Evolutionary conservation across 257 asterid species (phyloP).

Genomic region (Echites panduratus): DNA sequence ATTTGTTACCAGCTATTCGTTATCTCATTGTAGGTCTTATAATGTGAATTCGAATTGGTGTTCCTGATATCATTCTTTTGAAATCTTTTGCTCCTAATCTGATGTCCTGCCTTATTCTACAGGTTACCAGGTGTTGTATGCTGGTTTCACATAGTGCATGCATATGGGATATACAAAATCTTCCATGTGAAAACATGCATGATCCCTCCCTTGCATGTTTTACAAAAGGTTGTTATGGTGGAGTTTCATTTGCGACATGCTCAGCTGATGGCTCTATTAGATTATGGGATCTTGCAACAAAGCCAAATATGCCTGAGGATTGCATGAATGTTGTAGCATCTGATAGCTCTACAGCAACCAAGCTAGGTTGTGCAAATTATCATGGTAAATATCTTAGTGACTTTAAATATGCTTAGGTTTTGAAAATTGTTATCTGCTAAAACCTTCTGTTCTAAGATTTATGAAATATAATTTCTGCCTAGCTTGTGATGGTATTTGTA

Average conservation of each 20-base stretch:
- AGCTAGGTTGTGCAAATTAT: constrained; percentile 25
- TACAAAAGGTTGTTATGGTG: constrained; percentile 69
- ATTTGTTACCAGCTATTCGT: constrained; percentile 1
- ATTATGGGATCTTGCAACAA: constrained; percentile 62
- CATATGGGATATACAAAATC: constrained; percentile 62
- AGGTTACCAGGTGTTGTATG: constrained; percentile 68
- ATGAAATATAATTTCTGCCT: not conserved
- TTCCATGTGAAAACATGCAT: constrained; percentile 57
- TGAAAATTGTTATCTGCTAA: not conserved
- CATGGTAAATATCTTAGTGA: constrained; percentile 37
- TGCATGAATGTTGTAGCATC: constrained; percentile 19
- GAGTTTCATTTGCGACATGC: constrained; percentile 69
- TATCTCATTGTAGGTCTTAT: not conserved
- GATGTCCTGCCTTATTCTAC: constrained; percentile 39
- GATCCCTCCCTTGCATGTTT: constrained; percentile 53
- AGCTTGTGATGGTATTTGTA: not conserved
- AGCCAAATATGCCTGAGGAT: constrained; percentile 23
- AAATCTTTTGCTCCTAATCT: constrained; percentile 23
- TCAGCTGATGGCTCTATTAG: constrained; percentile 65
- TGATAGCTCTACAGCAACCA: constrained; percentile 19
- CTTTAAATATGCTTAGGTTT: constrained; percentile 1
- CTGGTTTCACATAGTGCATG: constrained; percentile 62
- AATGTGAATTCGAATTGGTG: not conserved
- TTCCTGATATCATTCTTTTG: constrained; percentile 18
- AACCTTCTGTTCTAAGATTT: not conserved